Evolutionary conservation across 768 basidiomycete genomes (phyloP), one percentile per base, ranked within the genome.

Genomic region (Mycena galericulata): DNA sequence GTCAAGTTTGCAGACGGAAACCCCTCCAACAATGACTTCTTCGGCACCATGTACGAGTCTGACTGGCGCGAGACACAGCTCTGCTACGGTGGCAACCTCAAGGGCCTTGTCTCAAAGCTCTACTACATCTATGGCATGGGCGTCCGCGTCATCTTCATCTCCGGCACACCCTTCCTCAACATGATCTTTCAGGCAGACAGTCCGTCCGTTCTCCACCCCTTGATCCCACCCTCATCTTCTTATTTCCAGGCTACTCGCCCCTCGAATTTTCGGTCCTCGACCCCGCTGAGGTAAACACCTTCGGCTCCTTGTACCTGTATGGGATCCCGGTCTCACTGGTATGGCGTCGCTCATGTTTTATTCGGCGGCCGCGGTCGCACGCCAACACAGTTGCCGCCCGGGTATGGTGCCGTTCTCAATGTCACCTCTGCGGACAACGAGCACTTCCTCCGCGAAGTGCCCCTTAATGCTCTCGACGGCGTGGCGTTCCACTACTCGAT

Each of bases 101-200:
- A 89, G 63, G 96, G 96, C 62, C 80, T 97, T 65, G 80, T 86
- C 49, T 78, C 87, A 24, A 90, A 86, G 64, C 83, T 98, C 67
- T 96, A 98, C 79, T 98, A 98, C 77, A 83, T 98, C 18, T 84
- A 94, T 49, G 94, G 93, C 69, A 96, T 97, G 94, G 96, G 96
- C 70, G 80, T 95, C 67, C 84, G 84, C 73, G 86, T 89, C 56
- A 89, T 98, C 73, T 98, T 95, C 82, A 92, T 97, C 77, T 95
- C 96, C 24, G 96, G 96, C 58, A 98, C 96, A 1, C 89, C 91
- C 57, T 98, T 95, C 79, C 68, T 98, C 68, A 97, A 97, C 86
- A 96, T 96, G 96, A 80, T 95, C n/a, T 97, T 96, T 96, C 92
- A 96, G 76, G 92, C 95, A 4, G 96, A 97, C 87, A 95, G 96